phyloP scores from a whole-genome alignment of 2,329 filamentous ascomycete species.

The Didymella pinodella region DNA sequence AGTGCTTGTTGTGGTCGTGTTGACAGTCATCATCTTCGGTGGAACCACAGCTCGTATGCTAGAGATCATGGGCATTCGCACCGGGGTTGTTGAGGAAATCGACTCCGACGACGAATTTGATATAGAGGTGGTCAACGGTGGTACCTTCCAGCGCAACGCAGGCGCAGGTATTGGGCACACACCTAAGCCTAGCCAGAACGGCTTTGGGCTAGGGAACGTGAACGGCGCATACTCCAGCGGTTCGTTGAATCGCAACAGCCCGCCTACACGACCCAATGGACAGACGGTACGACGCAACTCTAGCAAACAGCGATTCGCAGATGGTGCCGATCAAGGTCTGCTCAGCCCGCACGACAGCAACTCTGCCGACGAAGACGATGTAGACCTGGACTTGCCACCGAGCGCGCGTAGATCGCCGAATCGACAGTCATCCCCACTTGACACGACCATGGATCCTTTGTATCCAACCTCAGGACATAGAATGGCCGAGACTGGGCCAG shows the following conservation, averaged over 20 bases:
- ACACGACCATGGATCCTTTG: slow-evolving; percentile 30
- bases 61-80: slow-evolving; percentile 95
- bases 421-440: slow-evolving; percentile 43
- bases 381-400: slow-evolving; percentile 68
- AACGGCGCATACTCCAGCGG: slow-evolving; percentile 65
- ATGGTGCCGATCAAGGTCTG: slow-evolving; percentile 63
- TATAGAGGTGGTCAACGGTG: slow-evolving; percentile 75
- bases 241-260: slow-evolving; percentile 60
- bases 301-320: slow-evolving; percentile 56
- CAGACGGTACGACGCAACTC: slow-evolving; percentile 62
- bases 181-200: slow-evolving; percentile 65
- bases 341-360: slow-evolving; percentile 59
- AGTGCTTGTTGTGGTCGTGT: slow-evolving; percentile 94
- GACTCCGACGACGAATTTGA: slow-evolving; percentile 99
- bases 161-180: slow-evolving; percentile 79
- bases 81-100: slow-evolving; percentile 94
- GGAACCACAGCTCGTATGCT: slow-evolving; percentile 97
- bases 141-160: slow-evolving; percentile 80
- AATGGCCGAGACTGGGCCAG: slow-evolving; percentile 24
- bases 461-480: slow-evolving; percentile 53
- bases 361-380: slow-evolving; percentile 61
- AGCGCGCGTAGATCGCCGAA: slow-evolving; percentile 59
- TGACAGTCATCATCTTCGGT: slow-evolving; percentile 98
- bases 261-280: slow-evolving; percentile 51
- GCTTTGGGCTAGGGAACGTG: slow-evolving; percentile 63